Base-by-base conservation (phyloP, 2,329 filamentous ascomycete species). In the Talaromyces pinophilus region DNA sequence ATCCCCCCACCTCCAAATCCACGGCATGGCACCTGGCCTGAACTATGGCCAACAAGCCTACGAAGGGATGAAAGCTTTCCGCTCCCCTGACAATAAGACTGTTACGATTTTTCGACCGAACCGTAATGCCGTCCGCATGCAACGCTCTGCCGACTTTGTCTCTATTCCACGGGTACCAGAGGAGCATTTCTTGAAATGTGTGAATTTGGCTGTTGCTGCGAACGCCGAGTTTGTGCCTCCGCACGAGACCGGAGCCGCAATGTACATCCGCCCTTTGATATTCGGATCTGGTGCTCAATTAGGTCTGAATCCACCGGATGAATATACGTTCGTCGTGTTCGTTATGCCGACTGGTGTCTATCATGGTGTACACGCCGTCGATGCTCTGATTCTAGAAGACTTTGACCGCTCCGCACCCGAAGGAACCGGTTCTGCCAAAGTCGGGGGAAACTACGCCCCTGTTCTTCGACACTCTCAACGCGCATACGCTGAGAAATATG, bases 21-120 rank as follows among this genome's bases (percentile, higher is more conserved):
- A 98, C 80, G 95, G 94, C 79, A 95, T 99, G 92, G 90, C 93
- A 0, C 93, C 95, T 0, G 94, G 88, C 52, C 87, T 98, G 70
- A 99, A 99, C 85, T 99, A 99, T 79, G 93, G 94, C 67, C 93
- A 97, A 77, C 95, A 98, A 82, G 94, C 92, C 73, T 99, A 96
- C 83, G 95, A 99, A 79, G 95, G 95, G n/a, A 88, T 98, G 77
- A 98, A 98, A 81, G 93, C 94, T 64, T 97, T 97, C 86, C 92
- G 94, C 69, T 76, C 78, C 64, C 82, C 85, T 66, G 77, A 83
- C 67, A 80, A 81, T 13, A 67, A 63, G 19, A 57, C 52, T 67
- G 93, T 98, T 81, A 87, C 88, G 76, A 87, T 98, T 78, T 98
- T 98, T 87, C 90, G 94, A 4, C 92, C 94, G 0, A 85, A 89